Base-by-base conservation (phyloP, 2,329 filamentous ascomycete genomes). In the Cryphonectria radicalis region DNA sequence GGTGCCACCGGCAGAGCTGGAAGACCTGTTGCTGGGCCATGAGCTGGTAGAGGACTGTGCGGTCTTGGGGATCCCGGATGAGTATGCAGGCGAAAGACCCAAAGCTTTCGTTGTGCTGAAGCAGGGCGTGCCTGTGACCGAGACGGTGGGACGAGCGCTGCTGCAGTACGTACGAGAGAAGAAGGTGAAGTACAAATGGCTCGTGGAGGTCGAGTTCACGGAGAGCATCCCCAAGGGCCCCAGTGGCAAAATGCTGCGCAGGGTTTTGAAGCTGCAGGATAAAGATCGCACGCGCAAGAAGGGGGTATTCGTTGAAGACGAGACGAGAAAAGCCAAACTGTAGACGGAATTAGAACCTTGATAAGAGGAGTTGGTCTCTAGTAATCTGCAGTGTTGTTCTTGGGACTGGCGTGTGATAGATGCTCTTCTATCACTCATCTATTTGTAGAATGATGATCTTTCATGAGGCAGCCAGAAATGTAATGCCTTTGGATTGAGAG, bases 51-150 rank as follows among this genome's bases (percentile, higher is more conserved):
- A 85, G 68, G 89, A 91, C 77, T 88, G 82, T 43, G 89, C 88
- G 5, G 88, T 91, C 4, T 85, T 91, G 64, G 89, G 89, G 0
- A 82, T 89, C 14, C 81, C 78, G 4, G 77, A 75, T 66, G 80
- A 86, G 8, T 85, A 86, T 46, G 83, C 84, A 57, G 87, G 88
- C 69, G 89, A 91, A 76, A 78, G 82, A n/a, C 88, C 89, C 25
- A 82, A 88, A 46, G 89, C 89, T 25, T 91, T 90, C 76, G 81
- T 90, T 28, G 84, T 88, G n/a, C 78, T 80, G 65, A 84, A 84
- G 66, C 35, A n/a, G 57, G 68, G n/a, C 59, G 37, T 37, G 55
- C 73, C 4, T 74, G 72, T 10, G 74, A 76, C 19, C 42, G 74
- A 63, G 74, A 74, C 77, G 53, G 70, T 82, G 11, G 82, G 83